Base-by-base conservation (phyloP, 306 rosid genomes). In the Fagus crenata region DNA sequence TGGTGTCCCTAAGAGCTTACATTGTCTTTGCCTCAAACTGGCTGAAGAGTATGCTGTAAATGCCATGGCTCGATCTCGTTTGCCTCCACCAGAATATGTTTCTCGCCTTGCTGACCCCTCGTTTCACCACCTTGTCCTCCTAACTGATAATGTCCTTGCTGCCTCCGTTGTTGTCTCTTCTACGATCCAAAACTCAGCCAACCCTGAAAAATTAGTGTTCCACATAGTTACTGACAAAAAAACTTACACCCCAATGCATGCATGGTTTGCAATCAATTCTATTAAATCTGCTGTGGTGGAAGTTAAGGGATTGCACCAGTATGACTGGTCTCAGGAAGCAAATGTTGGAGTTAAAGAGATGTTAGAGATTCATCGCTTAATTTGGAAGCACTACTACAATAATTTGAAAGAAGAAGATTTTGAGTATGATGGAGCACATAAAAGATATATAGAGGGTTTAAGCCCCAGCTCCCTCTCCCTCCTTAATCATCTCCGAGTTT, bases 41-140 rank as follows among this genome's bases (percentile, higher is more conserved):
- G 96, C 96, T 14, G 97, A 93, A 79, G 98, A 93, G 82, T 93
- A 91, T 70, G 82, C 98, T 9, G 91, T 90, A 79, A 93, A 93
- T 61, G 88, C 97, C 42, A 49, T 69, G 81, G 97, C 98, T 63
- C 85, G 98, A 76, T 84, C 97, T 81, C 90, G 88, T 71, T 79
- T 93, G 80, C 98, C 98, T 17, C 79, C 95, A 41, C 93, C 98
- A 33, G 97, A 93, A 86, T 82, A 79, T 8, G 85, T 85, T 53
- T 89, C 92, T 63, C 91, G 89, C 80, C 96, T 93, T 74, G 65
- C 81, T 39, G 96, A 93, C 68, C 90, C 98, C 41, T 74, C 88
- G 8, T 86, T 86, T 60, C 92, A 79, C 74, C 98, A 93, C 76
- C 60, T 93, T 4, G 92, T 84, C 81, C 97, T 93, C 69, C 89